Evolutionary conservation across 2,329 filamentous ascomycete species (phyloP), one percentile per base, ranked within the genome.

Genomic region (Fusarium proliferatum): DNA sequence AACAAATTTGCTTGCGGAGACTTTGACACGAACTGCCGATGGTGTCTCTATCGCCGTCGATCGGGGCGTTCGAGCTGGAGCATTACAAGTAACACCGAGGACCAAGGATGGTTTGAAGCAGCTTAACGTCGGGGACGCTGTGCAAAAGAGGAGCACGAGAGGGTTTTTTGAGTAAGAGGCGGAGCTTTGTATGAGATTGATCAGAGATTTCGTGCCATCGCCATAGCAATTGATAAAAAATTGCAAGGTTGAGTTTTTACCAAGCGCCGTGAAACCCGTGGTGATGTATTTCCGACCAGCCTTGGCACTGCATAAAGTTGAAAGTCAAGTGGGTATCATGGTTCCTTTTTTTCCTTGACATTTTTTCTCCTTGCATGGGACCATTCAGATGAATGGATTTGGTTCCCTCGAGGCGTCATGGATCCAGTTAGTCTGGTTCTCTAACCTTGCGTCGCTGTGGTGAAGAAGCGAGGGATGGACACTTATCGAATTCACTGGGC

Each of bases 401-500:
- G 43, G 57, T 56, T 52, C 52, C 62, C 58, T 34, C 43, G 53
- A 76, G 60, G 73, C 64, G 75, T 68, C 75, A 76, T 74, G 73
- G 75, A 63, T 67, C 75, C 56, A 53, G 58, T 65, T 53, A 67
- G 51, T 57, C 43, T 61, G 28, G 51, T 62, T 53, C 45, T 48
- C 56, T 34, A 57, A 61, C 71, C 58, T 61, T 67, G 65, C 72
- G 76, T 78, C 74, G 73, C 67, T 46, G 53, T 73, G 76, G 74
- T 77, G 71, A 73, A 64, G 72, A 74, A 69, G 72, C 64, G 58
- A 72, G 71, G 63, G 63, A 76, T 76, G 64, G 72, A 61, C 57
- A 60, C 48, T 46, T 60, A 45, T 63, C 57, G 43, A 39, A 60
- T 51, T 59, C 23, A 51, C 10, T 59, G 33, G 56, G 53, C 52